Conservation (phyloP, 2,329 filamentous ascomycete species). For the Alternaria hordeiaustralica region DNA sequence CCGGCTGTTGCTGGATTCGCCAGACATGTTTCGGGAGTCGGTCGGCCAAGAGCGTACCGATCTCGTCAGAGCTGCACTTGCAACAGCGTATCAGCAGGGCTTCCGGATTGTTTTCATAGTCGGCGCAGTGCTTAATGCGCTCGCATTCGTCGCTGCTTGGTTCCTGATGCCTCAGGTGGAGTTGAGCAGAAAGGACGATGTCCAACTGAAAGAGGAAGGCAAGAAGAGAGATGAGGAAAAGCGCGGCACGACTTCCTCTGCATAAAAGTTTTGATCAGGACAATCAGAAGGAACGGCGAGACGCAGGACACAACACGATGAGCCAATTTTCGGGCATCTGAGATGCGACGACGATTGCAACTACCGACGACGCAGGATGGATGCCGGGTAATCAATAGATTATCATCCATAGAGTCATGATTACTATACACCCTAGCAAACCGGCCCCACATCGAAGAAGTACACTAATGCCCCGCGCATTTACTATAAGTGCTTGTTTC, state of each 20-base stretch:
- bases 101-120: constrained; percentile 28
- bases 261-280: background rate
- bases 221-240: constrained; percentile 15
- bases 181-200: constrained; percentile 23
- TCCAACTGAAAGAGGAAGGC: constrained; percentile 28
- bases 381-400: constrained; percentile 17
- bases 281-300: background rate
- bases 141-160: constrained; percentile 24
- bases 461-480: constrained; percentile 6
- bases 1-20: constrained; percentile 22
- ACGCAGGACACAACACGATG: background rate
- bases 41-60: constrained; percentile 14
- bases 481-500: background rate
- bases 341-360: background rate
- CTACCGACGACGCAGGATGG: constrained; percentile 8
- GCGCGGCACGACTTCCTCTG: background rate
- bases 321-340: background rate
- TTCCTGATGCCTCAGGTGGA: constrained; percentile 28
- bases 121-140: constrained; percentile 20
- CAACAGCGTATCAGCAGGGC: constrained; percentile 19
- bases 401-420: background rate
- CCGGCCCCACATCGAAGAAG: background rate
- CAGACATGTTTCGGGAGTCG: constrained; percentile 11
- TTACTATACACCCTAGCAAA: background rate
- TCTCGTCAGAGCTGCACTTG: constrained; percentile 9